A percentile compares a stretch with the other conserved stretches of the same genome.
Conservation (phyloP, 2,329 filamentous ascomycete species). For the Escovopsis weberi region DNA sequence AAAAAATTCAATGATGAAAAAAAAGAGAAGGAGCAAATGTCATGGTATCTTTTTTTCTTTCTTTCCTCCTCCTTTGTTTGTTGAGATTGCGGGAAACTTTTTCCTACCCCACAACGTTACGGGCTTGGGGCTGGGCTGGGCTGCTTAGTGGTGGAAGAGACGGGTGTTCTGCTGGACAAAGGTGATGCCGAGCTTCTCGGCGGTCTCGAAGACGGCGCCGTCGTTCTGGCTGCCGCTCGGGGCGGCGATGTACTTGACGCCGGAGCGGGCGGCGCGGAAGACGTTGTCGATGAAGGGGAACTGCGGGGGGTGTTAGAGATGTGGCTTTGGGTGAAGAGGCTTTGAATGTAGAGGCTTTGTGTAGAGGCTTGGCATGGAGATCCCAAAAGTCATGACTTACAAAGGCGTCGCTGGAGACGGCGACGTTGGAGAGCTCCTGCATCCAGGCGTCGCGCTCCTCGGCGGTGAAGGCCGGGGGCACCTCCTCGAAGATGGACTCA, state of each 20-base stretch:
- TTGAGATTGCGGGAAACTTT: no score
- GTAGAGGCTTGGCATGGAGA: no score
- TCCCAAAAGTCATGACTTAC: conserved; percentile 36
- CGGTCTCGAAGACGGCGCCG: conserved; percentile 66
- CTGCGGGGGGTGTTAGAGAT: conserved; percentile 27
- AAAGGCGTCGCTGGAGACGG: conserved; percentile 88
- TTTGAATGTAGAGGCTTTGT: not conserved
- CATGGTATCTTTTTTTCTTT: no score
- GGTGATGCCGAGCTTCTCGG: conserved; percentile 80
- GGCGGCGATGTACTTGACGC: conserved; percentile 90
- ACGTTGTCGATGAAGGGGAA: conserved; percentile 99
- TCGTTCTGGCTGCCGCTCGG: conserved; percentile 86
- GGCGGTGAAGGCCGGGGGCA: conserved; percentile 66
- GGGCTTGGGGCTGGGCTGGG: no score
- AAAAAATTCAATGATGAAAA: no score
- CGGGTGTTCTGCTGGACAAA: conserved; percentile 92
- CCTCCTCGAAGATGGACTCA: conserved; percentile 79
- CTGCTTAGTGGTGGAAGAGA: conserved; percentile 76
- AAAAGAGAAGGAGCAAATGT: no score
- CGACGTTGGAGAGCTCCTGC: conserved; percentile 65
- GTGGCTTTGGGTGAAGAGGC: not conserved
- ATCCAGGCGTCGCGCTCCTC: conserved; percentile 83
- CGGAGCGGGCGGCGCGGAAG: conserved; percentile 76
- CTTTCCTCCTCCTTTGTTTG: no score
- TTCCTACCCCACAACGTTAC: no score